These are phyloP conservation scores for Earliella scabrosa DNA, from an alignment of 1,284 basidiomycete species.

Conservation along the genomic window DNA sequence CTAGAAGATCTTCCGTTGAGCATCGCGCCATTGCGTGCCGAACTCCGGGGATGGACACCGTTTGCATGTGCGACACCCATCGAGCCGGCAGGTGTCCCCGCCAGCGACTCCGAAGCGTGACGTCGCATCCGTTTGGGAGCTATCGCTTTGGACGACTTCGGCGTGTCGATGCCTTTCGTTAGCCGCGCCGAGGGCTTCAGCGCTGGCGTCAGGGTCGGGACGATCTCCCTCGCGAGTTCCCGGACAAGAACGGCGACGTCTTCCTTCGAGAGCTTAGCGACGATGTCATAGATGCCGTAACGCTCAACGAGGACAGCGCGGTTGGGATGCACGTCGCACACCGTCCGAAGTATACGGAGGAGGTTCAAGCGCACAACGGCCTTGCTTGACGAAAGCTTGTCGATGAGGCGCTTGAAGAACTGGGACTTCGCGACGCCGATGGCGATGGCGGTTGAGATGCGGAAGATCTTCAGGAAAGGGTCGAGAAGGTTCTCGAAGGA, in stretches of 20 bases:
- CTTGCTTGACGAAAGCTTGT: conserved; percentile 81
- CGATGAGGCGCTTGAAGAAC: conserved; percentile 88
- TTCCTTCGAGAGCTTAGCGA: conserved; percentile 77
- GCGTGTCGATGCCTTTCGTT: conserved; percentile 41
- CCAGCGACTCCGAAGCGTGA: conserved; percentile 69
- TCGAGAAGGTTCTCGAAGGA: conserved; percentile 96
- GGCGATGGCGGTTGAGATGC: conserved; percentile 77
- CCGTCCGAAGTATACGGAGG: conserved; percentile 81
- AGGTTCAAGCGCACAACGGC: conserved; percentile 91
- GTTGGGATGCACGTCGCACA: conserved; percentile 90
- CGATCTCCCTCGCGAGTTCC: conserved; percentile 84
- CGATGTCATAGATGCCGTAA: conserved; percentile 79
- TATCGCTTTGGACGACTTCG: conserved; percentile 45
- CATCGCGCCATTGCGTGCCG: conserved; percentile 12
- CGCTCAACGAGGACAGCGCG: conserved; percentile 80
- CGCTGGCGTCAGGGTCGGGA: conserved; percentile 72
- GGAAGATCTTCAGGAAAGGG: conserved; percentile 88
- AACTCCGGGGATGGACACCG: conserved; percentile 13
- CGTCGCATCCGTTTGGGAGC: conserved; percentile 70
- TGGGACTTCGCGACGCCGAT: conserved; percentile 79
- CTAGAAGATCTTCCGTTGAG: conserved; percentile 19
- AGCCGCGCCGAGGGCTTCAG: conserved; percentile 52
- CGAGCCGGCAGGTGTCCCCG: conserved; percentile 23
- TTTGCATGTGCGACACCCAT: conserved; percentile 8
- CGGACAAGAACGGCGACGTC: conserved; percentile 91